Evolutionary conservation across 2,329 filamentous ascomycete genomes (phyloP).

Genomic region (Fusarium denticulatum): DNA sequence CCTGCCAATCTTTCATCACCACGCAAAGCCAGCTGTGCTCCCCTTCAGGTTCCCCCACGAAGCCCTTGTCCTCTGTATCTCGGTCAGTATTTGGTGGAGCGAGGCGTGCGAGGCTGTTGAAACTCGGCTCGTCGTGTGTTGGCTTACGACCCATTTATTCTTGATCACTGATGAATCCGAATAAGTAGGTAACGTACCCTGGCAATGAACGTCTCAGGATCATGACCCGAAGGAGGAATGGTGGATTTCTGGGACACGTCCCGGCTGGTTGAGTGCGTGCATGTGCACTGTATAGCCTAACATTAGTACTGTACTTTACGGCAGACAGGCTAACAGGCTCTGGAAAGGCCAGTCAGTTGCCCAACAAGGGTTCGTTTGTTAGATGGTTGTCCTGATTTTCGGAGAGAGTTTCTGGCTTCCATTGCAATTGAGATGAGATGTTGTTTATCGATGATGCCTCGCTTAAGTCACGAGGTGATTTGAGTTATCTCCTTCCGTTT

Average conservation of each 20-base stretch:
- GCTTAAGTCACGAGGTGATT: constrained; percentile 6
- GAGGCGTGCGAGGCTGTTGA: constrained; percentile 8
- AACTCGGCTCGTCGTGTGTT: constrained; percentile 36
- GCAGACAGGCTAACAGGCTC: neutral
- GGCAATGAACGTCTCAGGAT: constrained; percentile 23
- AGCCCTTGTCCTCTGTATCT: neutral
- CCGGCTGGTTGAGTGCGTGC: constrained; percentile 19
- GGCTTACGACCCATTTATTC: constrained; percentile 29
- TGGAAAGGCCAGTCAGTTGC: neutral
- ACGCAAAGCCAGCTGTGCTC: constrained; percentile 20
- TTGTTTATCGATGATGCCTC: neutral
- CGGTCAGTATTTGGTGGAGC: constrained; percentile 1
- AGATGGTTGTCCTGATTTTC: constrained; percentile 5
- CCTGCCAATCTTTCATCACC: constrained; percentile 31
- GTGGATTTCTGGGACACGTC: constrained; percentile 24
- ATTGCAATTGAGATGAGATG: constrained; percentile 1
- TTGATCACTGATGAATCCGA: constrained; percentile 20
- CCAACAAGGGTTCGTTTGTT: constrained; percentile 6
- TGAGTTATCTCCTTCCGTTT: neutral
- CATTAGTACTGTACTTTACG: neutral
- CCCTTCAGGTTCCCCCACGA: constrained; percentile 21
- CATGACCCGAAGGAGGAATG: constrained; percentile 8
- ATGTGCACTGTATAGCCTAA: neutral
- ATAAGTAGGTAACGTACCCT: constrained; percentile 20
- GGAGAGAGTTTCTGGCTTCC: neutral